phyloP scores from a whole-genome alignment of 306 rosid species.

The Castanopsis chinensis region DNA sequence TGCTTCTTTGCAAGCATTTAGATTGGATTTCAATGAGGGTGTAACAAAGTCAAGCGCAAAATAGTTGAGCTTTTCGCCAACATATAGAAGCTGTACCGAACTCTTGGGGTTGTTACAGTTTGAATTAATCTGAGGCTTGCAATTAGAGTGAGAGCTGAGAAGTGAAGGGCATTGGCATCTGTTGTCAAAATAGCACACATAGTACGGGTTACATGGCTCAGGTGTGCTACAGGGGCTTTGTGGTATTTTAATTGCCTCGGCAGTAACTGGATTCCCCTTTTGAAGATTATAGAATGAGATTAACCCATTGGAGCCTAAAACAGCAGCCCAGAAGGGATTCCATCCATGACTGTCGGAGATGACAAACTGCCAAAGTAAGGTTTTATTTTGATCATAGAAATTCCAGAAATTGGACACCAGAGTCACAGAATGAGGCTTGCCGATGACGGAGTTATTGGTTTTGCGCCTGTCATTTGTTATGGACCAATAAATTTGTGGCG shows the following conservation, averaged over 20 bases:
- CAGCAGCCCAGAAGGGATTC: conserved; percentile 32
- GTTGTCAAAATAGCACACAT: conserved; percentile 25
- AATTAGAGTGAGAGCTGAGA: conserved; percentile 22
- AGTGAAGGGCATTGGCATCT: conserved; percentile 37
- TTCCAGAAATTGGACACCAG: conserved; percentile 27
- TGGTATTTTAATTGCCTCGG: conserved; percentile 30
- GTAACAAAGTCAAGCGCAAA: conserved; percentile 29
- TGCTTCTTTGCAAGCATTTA: conserved; percentile 31
- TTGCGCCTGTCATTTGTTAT: conserved; percentile 23
- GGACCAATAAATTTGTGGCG: conserved; percentile 46
- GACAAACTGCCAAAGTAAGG: conserved; percentile 32
- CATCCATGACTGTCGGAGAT: conserved; percentile 13
- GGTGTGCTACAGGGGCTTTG: conserved; percentile 30
- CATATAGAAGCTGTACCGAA: conserved; percentile 21
- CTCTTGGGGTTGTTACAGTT: conserved; percentile 23
- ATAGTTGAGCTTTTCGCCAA: conserved; percentile 34
- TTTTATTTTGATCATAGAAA: conserved; percentile 30
- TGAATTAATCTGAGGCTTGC: conserved; percentile 24
- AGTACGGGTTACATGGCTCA: conserved; percentile 37
- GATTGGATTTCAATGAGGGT: conserved; percentile 20
- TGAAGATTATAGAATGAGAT: conserved; percentile 28
- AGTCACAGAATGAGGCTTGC: conserved; percentile 18
- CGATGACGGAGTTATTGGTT: conserved; percentile 15
- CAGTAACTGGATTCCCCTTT: conserved; percentile 13
- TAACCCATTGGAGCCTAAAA: conserved; percentile 31